Percentiles rank a stretch among this genome's conserved stretches.
Conservation (phyloP, 2,329 filamentous ascomycete species). For the Gnomoniopsis smithogilvyi region DNA sequence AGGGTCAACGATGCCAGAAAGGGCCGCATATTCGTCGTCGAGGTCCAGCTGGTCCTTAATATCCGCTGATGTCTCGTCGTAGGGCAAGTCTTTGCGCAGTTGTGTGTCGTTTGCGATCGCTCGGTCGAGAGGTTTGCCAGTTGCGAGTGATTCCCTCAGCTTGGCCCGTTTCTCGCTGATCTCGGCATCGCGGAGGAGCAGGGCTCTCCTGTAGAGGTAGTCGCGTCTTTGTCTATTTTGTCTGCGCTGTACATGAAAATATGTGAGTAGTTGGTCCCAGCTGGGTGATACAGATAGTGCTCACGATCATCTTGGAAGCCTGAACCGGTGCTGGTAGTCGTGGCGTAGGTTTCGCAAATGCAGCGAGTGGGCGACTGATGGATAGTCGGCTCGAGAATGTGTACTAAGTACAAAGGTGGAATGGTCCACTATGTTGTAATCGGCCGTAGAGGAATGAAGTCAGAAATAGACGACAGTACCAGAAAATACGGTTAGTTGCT, state of each 20-base stretch:
- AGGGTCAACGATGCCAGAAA: conserved; percentile 89
- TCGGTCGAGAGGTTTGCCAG: conserved; percentile 80
- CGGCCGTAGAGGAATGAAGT: too few species aligned
- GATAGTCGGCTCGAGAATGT: too few species aligned
- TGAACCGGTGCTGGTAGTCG: background rate
- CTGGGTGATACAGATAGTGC: conserved; percentile 5
- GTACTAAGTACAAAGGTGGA: too few species aligned
- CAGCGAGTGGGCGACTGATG: background rate
- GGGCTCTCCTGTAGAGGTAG: conserved; percentile 86
- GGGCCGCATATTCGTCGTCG: conserved; percentile 80
- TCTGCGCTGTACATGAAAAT: conserved; percentile 47
- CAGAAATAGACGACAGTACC: too few species aligned
- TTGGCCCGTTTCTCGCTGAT: conserved; percentile 89
- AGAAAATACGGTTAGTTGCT: too few species aligned
- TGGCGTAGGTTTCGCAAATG: background rate
- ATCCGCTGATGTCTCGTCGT: conserved; percentile 79
- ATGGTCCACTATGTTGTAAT: too few species aligned
- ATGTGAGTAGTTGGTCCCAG: conserved; percentile 13
- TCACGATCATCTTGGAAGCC: conserved; percentile 34
- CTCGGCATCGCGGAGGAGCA: conserved; percentile 85
- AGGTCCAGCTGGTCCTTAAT: conserved; percentile 68
- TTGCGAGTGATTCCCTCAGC: conserved; percentile 80
- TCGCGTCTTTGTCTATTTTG: conserved; percentile 78
- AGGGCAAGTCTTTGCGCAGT: conserved; percentile 85
- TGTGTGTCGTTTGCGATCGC: conserved; percentile 82